These are phyloP conservation scores for Lunularia cruciata DNA, from an alignment of 225 moss, liverwort and hornwort species.

Conservation along the genomic window DNA sequence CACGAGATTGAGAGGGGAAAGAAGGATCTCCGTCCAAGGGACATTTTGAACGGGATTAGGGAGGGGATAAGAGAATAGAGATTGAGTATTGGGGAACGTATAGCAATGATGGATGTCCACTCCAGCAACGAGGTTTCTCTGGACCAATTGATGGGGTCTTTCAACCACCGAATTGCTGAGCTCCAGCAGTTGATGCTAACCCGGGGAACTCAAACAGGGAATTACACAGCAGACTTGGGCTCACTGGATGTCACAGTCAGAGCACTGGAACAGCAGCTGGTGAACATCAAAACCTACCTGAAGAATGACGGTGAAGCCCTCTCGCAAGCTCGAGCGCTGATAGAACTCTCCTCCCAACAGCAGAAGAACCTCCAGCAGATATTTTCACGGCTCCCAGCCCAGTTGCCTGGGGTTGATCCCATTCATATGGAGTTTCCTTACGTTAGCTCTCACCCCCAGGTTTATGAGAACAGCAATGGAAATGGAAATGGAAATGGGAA, in stretches of 20 bases:
- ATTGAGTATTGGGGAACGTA: no score
- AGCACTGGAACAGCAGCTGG: slow-evolving; percentile 67
- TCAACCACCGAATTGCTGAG: slow-evolving; percentile 50
- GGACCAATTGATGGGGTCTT: slow-evolving; percentile 43
- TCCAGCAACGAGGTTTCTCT: slow-evolving; percentile 32
- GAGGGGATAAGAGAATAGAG: no score
- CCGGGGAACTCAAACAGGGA: slow-evolving; percentile 37
- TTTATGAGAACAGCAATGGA: slow-evolving; percentile 1
- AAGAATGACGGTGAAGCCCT: slow-evolving; percentile 66
- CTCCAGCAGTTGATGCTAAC: slow-evolving; percentile 49
- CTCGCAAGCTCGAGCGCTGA: slow-evolving; percentile 60
- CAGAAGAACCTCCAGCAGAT: slow-evolving; percentile 69
- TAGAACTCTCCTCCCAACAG: slow-evolving; percentile 68
- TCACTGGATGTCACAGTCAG: slow-evolving; percentile 65
- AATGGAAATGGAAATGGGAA: no score
- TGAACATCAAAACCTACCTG: slow-evolving; percentile 60
- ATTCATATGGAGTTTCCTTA: slow-evolving; percentile 41
- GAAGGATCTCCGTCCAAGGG: no score
- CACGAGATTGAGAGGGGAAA: no score
- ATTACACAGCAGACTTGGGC: slow-evolving; percentile 53
- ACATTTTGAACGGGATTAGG: no score
- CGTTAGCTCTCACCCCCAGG: not conserved
- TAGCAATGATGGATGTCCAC: slow-evolving; percentile 24
- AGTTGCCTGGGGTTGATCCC: slow-evolving; percentile 66
- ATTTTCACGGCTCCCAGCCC: slow-evolving; percentile 60